Evolutionary conservation across 2,329 filamentous ascomycete genomes (phyloP), one percentile per base, ranked within the genome.

Genomic region (Aspergillus spinulosporus): DNA sequence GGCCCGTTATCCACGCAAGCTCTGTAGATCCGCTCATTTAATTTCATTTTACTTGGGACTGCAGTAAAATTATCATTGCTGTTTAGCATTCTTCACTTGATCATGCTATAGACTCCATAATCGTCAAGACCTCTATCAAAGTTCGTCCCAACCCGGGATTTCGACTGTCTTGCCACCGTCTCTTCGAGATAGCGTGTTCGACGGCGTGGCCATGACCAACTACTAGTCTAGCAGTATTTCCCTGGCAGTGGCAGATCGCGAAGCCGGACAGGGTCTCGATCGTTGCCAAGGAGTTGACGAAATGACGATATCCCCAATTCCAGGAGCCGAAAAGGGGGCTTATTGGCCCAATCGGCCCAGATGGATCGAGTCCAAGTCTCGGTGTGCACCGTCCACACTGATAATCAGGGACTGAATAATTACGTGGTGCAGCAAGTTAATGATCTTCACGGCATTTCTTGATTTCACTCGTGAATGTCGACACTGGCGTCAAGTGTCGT

Each of bases 1-100:
- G 54, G 49, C 60, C 60, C 61, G 61, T 63, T 59, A 61, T 64
- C 63, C 64, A 64, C 64, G 64, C 62, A 66, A 66, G 58, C 63
- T 52, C 44, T 50, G 64, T 57, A 59, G 64, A 66, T 66, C 63
- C 31, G 32, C 31, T 44, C 42, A 52, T 46, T 44, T 46, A 28
- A 31, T 40, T 44, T 15, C 15, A 26, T 49, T 34, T 49, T 4
- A 39, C 11, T 39, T n/a, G 36, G n/a, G 37, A 40, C 5, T n/a
- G 37, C 37, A 40, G 12, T 6, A 40, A 15, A 5, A 43, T 21
- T 11, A 43, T 6, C 26, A 28, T 28, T 28, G 5, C 26, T 28
- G 26, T 28, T 28, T 28, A 28, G 26, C 26, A 28, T 28, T 28
- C 26, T 21, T 43, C 14, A 21, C 21, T 8, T 43, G 40, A 37